Evolutionary conservation across 225 moss, liverwort and hornwort genomes (phyloP), one percentile per base, ranked within the genome.

Genomic region (Bryum argenteum): DNA sequence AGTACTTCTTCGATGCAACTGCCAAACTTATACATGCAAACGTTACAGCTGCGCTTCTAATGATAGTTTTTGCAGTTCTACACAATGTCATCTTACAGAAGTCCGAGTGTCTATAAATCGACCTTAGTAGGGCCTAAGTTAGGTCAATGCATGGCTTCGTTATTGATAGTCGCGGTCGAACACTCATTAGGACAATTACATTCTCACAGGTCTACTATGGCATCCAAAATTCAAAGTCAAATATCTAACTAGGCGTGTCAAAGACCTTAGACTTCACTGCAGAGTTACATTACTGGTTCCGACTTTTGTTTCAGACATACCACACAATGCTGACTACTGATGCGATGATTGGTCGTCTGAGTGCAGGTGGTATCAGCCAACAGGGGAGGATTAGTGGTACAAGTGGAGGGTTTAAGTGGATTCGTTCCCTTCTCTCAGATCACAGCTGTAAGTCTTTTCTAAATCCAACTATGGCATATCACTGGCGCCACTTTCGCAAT

Each of bases 401-500:
- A 72, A 19, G 96, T 96, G 4, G 96, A 96, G 83, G 96, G 96
- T 24, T 77, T 96, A 15, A 81, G 91, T 54, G 96, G 96, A 3
- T 96, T 96, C 69, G 93, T 96, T 61, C 96, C 96, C 33, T 96
- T 96, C 75, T 96, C 96, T 9, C 96, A 96, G 58, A 89, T 96
- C 19, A 89, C 88, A 70, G 83, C 93, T 42, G 82, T 87, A 74
- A 80, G 81, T 78, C 21, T 8, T 26, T 52, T 67, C 18, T 18
- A 6, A 15, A 12, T 15, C 45, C 45, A 12, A 15, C 33, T 33
- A 33, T 33, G 33, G 14, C 10, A 10, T 10, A 18, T 26, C 28
- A 60, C 13, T 65, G 37, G 54, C 10, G 4, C 37, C 54, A 15
- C 19, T 11, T 73, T 6, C 55, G 41, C n/a, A 66, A 13, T 58